These are phyloP conservation scores for Artemisia tridentata DNA, from an alignment of 129 eudicot genomes.

Conservation along the genomic window DNA sequence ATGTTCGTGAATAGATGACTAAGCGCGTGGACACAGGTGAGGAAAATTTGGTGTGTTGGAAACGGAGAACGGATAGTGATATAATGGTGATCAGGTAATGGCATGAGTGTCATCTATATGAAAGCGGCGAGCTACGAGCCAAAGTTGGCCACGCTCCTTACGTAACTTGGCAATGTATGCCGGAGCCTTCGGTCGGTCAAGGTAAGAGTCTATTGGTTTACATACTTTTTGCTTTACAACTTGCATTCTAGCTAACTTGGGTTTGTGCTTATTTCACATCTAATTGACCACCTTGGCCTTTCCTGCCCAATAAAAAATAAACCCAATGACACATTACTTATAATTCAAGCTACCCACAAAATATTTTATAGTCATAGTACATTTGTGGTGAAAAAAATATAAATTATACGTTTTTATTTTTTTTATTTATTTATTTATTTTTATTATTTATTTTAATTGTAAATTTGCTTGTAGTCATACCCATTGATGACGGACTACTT, in stretches of 20 bases:
- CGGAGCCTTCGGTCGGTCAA: slow-evolving; percentile 71
- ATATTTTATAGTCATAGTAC: too few relatives aligned
- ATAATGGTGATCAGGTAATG: slow-evolving; percentile 82
- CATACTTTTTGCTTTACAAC: slow-evolving; percentile 31
- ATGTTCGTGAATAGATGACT: slow-evolving; percentile 50
- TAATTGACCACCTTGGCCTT: slow-evolving; percentile 8
- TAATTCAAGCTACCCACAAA: slow-evolving; percentile 16
- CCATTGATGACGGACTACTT: slow-evolving; percentile 64
- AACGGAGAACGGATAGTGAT: slow-evolving; percentile 87
- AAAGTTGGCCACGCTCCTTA: slow-evolving; percentile 58
- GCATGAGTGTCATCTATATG: slow-evolving; percentile 44
- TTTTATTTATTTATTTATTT: not conserved
- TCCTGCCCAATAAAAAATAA: slow-evolving; percentile 15
- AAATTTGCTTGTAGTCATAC: slow-evolving; percentile 59
- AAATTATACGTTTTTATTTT: not conserved
- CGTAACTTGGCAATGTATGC: slow-evolving; percentile 67
- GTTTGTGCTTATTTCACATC: slow-evolving; percentile 18
- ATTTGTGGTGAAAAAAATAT: not conserved
- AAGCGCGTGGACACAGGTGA: slow-evolving; percentile 68
- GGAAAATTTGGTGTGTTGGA: slow-evolving; percentile 73
- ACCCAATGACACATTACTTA: slow-evolving; percentile 5
- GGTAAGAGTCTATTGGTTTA: slow-evolving; percentile 38
- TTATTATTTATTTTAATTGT: not conserved
- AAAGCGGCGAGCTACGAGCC: slow-evolving; percentile 74
- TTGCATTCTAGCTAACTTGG: slow-evolving; percentile 12